Evolutionary conservation across 179 eudicot genomes (phyloP), one percentile per base, ranked within the genome.

Genomic region (Beta corolliflora): DNA sequence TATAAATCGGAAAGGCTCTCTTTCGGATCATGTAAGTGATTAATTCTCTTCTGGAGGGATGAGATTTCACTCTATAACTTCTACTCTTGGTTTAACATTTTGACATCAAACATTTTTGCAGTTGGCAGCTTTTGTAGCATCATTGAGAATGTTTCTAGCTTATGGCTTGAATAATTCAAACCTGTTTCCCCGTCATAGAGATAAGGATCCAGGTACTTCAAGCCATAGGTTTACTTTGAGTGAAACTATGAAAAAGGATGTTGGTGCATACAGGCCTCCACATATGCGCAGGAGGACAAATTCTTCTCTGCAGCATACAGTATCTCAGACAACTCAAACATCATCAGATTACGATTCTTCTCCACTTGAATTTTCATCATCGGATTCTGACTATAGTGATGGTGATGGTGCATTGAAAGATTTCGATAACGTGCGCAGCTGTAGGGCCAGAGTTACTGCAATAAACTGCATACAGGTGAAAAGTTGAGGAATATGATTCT

Each of bases 321-420:
- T 75, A 75, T 56, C 84, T 83, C 72, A 76, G 80, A 75, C 83
- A 67, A 81, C 86, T 83, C 66, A 83, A 23, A 52, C 84, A 75
- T 84, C 83, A 82, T 83, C 87, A 10, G 91, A 86, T 74, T 85
- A 80, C 41, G 91, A 87, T 68, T 81, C 83, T 76, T 85, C 91
- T 73, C 78, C 79, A 29, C 73, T 70, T 73, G 89, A 88, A 82
- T 78, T 65, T 78, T 81, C 86, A 4, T 94, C 97, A 64, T 96
- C 99, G 46, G 99, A 96, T 89, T 96, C 99, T 67, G 99, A 96
- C 73, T 90, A 79, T 78, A 96, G 99, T 81, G 98, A 94, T 82
- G 86, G 84, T 82, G 99, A 96, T 77, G 92, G 89, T 81, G 76
- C 89, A 73, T 55, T 82, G 73, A 88, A 77, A 85, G 93, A 85